Conservation (phyloP, 768 basidiomycete genomes). For the Tulasnella sp. region DNA sequence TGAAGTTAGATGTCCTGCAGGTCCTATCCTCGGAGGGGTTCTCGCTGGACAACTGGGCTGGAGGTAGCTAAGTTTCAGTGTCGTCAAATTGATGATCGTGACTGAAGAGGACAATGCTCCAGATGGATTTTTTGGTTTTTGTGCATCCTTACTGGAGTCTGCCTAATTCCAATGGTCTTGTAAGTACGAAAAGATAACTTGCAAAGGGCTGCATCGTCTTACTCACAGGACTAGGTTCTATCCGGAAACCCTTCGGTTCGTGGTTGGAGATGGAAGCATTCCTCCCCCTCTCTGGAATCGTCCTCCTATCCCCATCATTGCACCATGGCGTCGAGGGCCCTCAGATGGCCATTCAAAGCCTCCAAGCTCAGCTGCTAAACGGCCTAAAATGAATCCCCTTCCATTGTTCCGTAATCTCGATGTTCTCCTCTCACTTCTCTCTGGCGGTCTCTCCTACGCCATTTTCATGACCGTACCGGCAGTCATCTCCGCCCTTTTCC, state of each 20-base stretch:
- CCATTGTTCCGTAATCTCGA: constrained; percentile 33
- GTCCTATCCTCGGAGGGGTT: constrained; percentile 19
- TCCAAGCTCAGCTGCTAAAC: not conserved
- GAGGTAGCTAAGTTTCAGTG: not conserved
- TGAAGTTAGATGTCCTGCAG: not conserved
- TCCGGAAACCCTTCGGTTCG: constrained; percentile 39
- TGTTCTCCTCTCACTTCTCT: constrained; percentile 28
- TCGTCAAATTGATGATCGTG: constrained; percentile 10
- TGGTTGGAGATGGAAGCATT: constrained; percentile 35
- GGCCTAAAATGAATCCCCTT: constrained; percentile 24
- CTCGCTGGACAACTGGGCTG: constrained; percentile 5
- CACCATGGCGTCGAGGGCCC: constrained; percentile 23
- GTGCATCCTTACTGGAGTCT: constrained; percentile 48
- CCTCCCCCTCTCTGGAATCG: constrained; percentile 34
- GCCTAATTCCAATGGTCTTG: constrained; percentile 49
- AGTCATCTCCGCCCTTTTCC: constrained; percentile 37
- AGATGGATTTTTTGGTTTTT: constrained; percentile 66
- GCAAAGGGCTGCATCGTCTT: not conserved
- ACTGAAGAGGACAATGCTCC: not conserved
- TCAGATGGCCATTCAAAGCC: not conserved
- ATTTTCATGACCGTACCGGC: constrained; percentile 34
- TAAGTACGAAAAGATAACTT: not conserved
- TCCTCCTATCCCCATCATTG: constrained; percentile 39
- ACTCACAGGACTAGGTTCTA: constrained; percentile 29
- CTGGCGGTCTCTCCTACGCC: not conserved